These are phyloP conservation scores for Fragilariopsis cylindrus DNA, from an alignment of 108 stramenopile species.

Conservation along the genomic window DNA sequence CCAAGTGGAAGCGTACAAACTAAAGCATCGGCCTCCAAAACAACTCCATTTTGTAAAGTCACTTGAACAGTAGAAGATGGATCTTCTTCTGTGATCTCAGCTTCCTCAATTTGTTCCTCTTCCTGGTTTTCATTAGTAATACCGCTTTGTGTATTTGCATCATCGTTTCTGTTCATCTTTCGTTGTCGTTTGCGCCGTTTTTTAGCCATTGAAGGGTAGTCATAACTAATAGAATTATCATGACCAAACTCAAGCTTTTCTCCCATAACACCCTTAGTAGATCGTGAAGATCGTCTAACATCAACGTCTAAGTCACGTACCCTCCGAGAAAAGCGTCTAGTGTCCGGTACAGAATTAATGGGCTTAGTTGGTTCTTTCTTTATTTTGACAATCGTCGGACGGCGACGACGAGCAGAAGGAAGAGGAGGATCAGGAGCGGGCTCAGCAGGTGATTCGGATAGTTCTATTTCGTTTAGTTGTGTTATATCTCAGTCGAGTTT, in stretches of 20 bases:
- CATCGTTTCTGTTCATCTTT: not conserved
- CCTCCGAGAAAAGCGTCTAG: conserved; percentile 26
- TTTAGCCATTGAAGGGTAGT: conserved; percentile 8
- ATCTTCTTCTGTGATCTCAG: not conserved
- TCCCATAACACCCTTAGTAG: conserved; percentile 34
- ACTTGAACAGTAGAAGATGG: conserved; percentile 39
- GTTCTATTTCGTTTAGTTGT: not conserved
- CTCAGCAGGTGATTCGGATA: not conserved
- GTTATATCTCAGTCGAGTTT: conserved; percentile 1
- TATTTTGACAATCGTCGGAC: not conserved
- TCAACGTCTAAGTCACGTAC: conserved; percentile 29
- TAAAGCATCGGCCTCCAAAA: conserved; percentile 78
- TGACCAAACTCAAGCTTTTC: conserved; percentile 25
- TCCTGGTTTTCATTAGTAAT: not conserved
- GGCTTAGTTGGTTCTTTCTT: not conserved
- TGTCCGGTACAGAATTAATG: not conserved
- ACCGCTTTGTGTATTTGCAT: not conserved
- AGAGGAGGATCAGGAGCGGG: not conserved
- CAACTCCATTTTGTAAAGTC: conserved; percentile 56
- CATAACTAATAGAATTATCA: conserved; percentile 17
- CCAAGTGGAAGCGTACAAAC: conserved; percentile 88
- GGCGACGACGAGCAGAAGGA: not conserved
- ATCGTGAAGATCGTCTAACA: conserved; percentile 42
- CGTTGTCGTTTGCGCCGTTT: conserved; percentile 13
- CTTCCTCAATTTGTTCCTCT: not conserved